Evolutionary conservation across 371 early-diverging fungal genomes (phyloP).

Genomic region (Mortierella sp.): DNA sequence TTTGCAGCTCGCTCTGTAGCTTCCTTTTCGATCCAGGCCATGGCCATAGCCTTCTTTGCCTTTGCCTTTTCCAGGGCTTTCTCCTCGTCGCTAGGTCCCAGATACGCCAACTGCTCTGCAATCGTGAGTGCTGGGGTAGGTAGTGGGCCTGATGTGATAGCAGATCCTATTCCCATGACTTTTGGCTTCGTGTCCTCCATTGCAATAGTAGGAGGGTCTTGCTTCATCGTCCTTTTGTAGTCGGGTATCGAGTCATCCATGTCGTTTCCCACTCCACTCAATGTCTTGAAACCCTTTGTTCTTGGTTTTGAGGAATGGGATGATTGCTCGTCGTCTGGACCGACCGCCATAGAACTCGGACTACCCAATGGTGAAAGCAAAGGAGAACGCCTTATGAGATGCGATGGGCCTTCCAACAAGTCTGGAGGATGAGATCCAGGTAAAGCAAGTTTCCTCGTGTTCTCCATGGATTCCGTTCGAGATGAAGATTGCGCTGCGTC

Average conservation of each 20-base stretch:
- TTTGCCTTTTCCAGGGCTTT: slow-evolving; percentile 18
- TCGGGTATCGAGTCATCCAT: not conserved
- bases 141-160: not conserved
- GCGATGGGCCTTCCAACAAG: not conserved
- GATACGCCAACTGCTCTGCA: slow-evolving; percentile 17
- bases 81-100: slow-evolving; percentile 18
- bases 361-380: slow-evolving; percentile 25
- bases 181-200: slow-evolving; percentile 20
- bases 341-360: not conserved
- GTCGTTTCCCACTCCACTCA: not conserved
- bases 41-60: slow-evolving; percentile 20
- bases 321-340: slow-evolving; percentile 4
- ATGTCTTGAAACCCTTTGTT: slow-evolving; percentile 4
- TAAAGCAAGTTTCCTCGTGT: slow-evolving; percentile 10
- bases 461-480: slow-evolving; percentile 18
- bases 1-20: slow-evolving; percentile 20
- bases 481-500: slow-evolving; percentile 28
- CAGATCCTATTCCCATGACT: not conserved
- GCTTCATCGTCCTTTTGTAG: not conserved
- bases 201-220: not conserved
- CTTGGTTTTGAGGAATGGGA: slow-evolving; percentile 9
- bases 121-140: slow-evolving; percentile 13
- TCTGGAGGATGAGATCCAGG: slow-evolving; percentile 10
- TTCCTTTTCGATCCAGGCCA: slow-evolving; percentile 17
- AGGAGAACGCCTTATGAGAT: slow-evolving; percentile 6